Percentiles rank a stretch among this genome's conserved stretches.
phyloP scores from a whole-genome alignment of 371 early-diverging fungal genomes.

The Ecytonucleospora hepatopenaei region DNA sequence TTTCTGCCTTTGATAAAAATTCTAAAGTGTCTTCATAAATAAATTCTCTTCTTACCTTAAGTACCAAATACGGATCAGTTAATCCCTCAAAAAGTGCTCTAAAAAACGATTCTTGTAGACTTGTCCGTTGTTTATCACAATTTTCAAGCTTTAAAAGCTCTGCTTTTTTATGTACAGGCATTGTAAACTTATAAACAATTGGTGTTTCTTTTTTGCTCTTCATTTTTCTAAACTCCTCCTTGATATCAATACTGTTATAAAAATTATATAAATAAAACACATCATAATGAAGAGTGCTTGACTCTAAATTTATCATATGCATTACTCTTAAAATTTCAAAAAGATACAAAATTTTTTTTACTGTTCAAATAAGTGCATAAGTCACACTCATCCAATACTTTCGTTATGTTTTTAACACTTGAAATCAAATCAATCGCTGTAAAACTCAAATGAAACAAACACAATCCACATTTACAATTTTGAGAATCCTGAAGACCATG shows the following conservation, averaged over 20 bases:
- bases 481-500: background rate
- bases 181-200: conserved; percentile 47
- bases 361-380: conserved; percentile 35
- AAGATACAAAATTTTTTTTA: conserved; percentile 23
- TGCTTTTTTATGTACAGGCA: conserved; percentile 54
- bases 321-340: conserved; percentile 45
- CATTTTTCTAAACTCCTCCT: conserved; percentile 47
- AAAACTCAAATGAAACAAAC: conserved; percentile 24
- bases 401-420: conserved; percentile 26
- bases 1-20: conserved; percentile 33
- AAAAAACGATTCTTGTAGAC: conserved; percentile 56
- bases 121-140: conserved; percentile 50
- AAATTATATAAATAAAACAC: conserved; percentile 46
- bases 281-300: conserved; percentile 27
- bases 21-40: conserved; percentile 49
- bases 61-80: conserved; percentile 51
- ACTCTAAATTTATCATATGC: conserved; percentile 43
- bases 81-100: conserved; percentile 56
- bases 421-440: conserved; percentile 42
- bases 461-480: conserved; percentile 3
- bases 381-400: conserved; percentile 28
- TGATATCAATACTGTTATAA: conserved; percentile 45
- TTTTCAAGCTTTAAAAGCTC: conserved; percentile 54
- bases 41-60: conserved; percentile 44
- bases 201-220: conserved; percentile 39